Percentiles rank a stretch among this genome's conserved stretches.
phyloP scores from a whole-genome alignment of 768 basidiomycete species.

The Pleurotus djamor region DNA sequence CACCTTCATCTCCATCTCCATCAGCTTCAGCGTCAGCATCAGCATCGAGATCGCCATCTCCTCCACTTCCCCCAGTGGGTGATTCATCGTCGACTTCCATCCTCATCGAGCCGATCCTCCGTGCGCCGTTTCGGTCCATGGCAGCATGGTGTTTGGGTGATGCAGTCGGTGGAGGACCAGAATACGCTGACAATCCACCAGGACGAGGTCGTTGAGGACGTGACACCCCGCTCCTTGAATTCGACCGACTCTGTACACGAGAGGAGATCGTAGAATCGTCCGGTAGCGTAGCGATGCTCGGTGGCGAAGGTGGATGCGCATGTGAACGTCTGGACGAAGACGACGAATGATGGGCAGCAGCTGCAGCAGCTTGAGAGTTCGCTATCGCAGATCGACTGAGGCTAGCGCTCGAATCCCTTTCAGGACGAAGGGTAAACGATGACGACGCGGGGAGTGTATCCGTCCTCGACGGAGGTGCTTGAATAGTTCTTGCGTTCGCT shows the following conservation, averaged over 20 bases:
- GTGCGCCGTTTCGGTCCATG: background rate
- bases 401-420: background rate
- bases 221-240: slow-evolving; percentile 16
- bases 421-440: background rate
- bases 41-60: slow-evolving; percentile 22
- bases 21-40: slow-evolving; percentile 12
- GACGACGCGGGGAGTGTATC: background rate
- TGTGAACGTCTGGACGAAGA: background rate
- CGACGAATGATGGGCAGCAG: background rate
- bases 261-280: background rate
- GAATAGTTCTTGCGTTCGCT: background rate
- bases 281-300: slow-evolving; percentile 4
- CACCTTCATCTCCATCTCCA: slow-evolving; percentile 2
- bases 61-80: background rate
- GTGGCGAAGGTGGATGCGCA: slow-evolving; percentile 14
- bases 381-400: slow-evolving; percentile 1
- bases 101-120: slow-evolving; percentile 3
- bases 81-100: background rate
- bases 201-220: background rate
- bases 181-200: no score
- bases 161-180: no score
- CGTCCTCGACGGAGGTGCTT: background rate
- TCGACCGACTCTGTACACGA: slow-evolving; percentile 15
- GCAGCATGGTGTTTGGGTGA: no score
- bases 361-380: slow-evolving; percentile 3